Evolutionary conservation across 2,329 filamentous ascomycete genomes (phyloP).

Genomic region (Lachnum nothofagi): DNA sequence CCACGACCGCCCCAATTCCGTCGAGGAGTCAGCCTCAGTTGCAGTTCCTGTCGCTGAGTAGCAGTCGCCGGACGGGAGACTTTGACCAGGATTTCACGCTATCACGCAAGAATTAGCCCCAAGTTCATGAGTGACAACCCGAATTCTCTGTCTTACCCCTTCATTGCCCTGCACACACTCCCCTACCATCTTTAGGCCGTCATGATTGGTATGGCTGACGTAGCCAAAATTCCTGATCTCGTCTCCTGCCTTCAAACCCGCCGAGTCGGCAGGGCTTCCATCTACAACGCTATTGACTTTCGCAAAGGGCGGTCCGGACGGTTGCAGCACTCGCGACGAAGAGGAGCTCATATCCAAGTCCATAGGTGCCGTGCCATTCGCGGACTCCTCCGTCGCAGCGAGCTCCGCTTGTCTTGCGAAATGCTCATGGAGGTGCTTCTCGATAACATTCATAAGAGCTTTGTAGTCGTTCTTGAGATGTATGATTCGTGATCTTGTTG

Average conservation of each 20-base stretch:
- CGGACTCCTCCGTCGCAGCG: conserved; percentile 26
- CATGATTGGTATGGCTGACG: conserved; percentile 79
- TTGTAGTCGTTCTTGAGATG: conserved; percentile 90
- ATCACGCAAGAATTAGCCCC: conserved; percentile 15
- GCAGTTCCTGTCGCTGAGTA: conserved; percentile 47
- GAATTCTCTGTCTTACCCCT: conserved; percentile 55
- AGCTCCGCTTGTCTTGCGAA: conserved; percentile 64
- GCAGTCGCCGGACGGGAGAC: conserved; percentile 42
- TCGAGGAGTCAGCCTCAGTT: conserved; percentile 68
- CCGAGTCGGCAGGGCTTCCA: conserved; percentile 73
- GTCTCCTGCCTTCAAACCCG: conserved; percentile 77
- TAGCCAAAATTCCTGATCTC: conserved; percentile 78
- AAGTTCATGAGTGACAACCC: neutral
- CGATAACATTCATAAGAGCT: conserved; percentile 74
- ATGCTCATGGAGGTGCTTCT: conserved; percentile 80
- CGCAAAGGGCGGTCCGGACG: conserved; percentile 66
- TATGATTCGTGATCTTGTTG: conserved; percentile 86
- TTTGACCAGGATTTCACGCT: conserved; percentile 69
- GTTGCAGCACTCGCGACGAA: conserved; percentile 31
- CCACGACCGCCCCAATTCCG: conserved; percentile 87
- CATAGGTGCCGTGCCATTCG: conserved; percentile 19
- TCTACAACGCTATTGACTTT: conserved; percentile 79
- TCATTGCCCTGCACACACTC: conserved; percentile 86
- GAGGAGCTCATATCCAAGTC: conserved; percentile 31
- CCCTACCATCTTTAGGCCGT: conserved; percentile 78